Percentiles rank a stretch among this genome's conserved stretches.
Conservation (phyloP, 2,329 filamentous ascomycete species). For the Talaromyces sp. region DNA sequence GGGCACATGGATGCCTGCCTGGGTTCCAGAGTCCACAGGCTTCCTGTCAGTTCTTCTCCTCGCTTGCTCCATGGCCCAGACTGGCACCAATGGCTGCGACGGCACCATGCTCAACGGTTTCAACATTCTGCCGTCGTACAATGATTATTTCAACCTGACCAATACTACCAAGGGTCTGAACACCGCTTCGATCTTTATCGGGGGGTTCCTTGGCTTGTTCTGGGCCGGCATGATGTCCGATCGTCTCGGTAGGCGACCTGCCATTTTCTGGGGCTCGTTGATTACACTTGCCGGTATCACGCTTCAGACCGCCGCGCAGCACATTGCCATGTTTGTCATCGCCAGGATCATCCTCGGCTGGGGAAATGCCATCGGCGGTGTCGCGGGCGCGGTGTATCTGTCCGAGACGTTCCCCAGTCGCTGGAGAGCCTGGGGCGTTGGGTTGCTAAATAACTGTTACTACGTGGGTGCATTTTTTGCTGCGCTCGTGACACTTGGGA, state of each 20-base stretch:
- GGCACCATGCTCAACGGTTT: conserved; percentile 53
- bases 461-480: conserved; percentile 38
- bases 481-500: conserved; percentile 43
- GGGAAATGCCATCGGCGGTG: conserved; percentile 31
- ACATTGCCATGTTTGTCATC: conserved; percentile 2
- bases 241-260: not conserved
- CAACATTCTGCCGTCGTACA: conserved; percentile 53
- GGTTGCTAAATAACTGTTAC: conserved; percentile 34
- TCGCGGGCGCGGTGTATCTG: conserved; percentile 44
- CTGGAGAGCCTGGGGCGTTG: conserved; percentile 42
- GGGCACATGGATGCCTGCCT: conserved; percentile 44
- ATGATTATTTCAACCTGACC: conserved; percentile 52
- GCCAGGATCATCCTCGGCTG: not conserved
- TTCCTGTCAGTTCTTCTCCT: conserved; percentile 37
- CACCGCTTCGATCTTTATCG: conserved; percentile 38
- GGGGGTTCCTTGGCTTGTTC: not conserved
- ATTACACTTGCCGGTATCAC: not conserved
- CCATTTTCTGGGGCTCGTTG: conserved; percentile 1
- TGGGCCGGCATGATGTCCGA: conserved; percentile 1
- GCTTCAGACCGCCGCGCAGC: not conserved
- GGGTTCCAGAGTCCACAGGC: conserved; percentile 33
- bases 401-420: conserved; percentile 44
- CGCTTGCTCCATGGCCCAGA: conserved; percentile 43
- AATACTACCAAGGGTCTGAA: conserved; percentile 50
- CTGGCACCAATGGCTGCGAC: conserved; percentile 35